A percentile compares a stretch with the other conserved stretches of the same genome.
phyloP scores from a whole-genome alignment of 306 rosid genomes.

The Cucumis cinereus region DNA sequence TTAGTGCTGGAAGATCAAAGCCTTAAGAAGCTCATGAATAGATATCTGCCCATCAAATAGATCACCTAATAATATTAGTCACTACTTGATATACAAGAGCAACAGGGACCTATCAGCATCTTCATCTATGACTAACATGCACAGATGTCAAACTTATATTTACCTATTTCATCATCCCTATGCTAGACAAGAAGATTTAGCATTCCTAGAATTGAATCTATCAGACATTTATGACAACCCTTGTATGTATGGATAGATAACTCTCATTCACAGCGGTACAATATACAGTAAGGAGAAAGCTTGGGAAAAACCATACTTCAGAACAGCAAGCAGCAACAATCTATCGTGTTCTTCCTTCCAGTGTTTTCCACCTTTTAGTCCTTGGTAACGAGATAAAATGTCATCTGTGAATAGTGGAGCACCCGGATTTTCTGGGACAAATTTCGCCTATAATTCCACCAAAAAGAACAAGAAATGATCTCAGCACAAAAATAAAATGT shows the following conservation, averaged over 20 bases:
- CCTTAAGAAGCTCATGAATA: neutral
- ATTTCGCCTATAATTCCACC: constrained; percentile 48
- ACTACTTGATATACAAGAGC: neutral
- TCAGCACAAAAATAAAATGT: neutral
- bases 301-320: constrained; percentile 39
- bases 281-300: neutral
- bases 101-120: neutral
- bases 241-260: neutral
- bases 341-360: constrained; percentile 94
- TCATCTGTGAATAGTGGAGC: constrained; percentile 60
- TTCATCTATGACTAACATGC: neutral
- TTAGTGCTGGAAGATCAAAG: constrained; percentile 2
- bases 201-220: neutral
- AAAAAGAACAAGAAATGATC: constrained; percentile 5
- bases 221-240: neutral
- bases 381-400: constrained; percentile 55
- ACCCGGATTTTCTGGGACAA: constrained; percentile 40
- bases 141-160: neutral
- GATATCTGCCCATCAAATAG: neutral
- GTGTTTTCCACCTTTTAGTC: constrained; percentile 66
- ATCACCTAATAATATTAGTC: neutral
- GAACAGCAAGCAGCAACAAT: constrained; percentile 54
- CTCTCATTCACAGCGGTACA: neutral
- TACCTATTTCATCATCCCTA: neutral
- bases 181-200: neutral